Percentiles rank a stretch among this genome's conserved stretches.
Conservation (phyloP, 2,329 filamentous ascomycete species). For the Dactylellina leptospora region DNA sequence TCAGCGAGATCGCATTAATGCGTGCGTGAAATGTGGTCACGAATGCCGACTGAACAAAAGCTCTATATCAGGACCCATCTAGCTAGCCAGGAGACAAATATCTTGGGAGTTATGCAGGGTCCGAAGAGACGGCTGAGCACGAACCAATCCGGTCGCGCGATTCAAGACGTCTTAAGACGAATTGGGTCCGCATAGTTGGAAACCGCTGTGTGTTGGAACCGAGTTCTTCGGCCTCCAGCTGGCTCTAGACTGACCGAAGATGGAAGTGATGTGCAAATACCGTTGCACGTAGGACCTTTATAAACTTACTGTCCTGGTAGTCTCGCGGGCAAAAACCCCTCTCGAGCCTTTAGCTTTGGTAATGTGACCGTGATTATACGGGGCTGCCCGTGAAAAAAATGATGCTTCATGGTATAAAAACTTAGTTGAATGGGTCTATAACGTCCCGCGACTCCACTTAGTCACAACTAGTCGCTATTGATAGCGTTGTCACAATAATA, state of each 20-base stretch:
- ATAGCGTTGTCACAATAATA: too few relatives aligned
- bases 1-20: too few relatives aligned
- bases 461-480: too few relatives aligned
- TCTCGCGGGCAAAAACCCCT: not conserved
- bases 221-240: not conserved
- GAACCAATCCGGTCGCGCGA: not conserved
- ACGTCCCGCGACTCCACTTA: too few relatives aligned
- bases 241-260: slow-evolving; percentile 17
- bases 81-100: not conserved
- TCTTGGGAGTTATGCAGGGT: not conserved
- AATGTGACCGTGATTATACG: not conserved
- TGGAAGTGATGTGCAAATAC: slow-evolving; percentile 22
- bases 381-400: too few relatives aligned
- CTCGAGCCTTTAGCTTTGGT: not conserved
- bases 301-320: not conserved
- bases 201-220: not conserved
- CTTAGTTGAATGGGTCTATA: too few relatives aligned
- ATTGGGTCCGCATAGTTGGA: not conserved
- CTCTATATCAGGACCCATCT: not conserved
- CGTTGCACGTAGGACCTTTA: slow-evolving; percentile 12
- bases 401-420: too few relatives aligned
- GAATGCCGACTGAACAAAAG: not conserved
- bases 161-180: not conserved
- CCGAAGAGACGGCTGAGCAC: not conserved
- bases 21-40: not conserved